Evolutionary conservation across 2,329 filamentous ascomycete genomes (phyloP).

Genomic region (Pseudopithomyces maydicus): DNA sequence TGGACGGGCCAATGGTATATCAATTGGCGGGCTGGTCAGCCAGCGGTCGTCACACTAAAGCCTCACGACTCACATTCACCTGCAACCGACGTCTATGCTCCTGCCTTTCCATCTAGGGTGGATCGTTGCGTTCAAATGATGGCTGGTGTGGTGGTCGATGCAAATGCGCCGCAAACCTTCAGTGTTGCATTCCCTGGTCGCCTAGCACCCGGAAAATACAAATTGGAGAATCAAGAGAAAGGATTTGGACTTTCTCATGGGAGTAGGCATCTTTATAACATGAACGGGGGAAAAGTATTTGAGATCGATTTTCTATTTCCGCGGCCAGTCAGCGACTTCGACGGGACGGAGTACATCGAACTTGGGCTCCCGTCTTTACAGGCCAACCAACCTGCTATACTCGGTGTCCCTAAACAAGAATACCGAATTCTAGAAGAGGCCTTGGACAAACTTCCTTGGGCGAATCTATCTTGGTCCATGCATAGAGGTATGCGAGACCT

Average conservation of each 20-base stretch:
- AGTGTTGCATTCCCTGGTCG: not conserved
- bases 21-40: not conserved
- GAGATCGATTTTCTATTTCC: not conserved
- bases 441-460: not conserved
- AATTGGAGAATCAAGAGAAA: not conserved
- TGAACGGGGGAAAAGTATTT: not conserved
- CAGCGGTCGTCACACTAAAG: not conserved
- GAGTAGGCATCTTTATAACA: not conserved
- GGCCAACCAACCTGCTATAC: too few species aligned
- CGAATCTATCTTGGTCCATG: not conserved
- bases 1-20: not conserved
- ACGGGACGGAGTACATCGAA: too few species aligned
- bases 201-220: not conserved
- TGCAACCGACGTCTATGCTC: not conserved
- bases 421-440: not conserved
- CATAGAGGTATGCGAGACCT: not conserved
- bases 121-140: not conserved
- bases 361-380: not conserved
- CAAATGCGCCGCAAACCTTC: not conserved
- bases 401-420: too few species aligned
- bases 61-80: not conserved
- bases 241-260: not conserved
- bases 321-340: not conserved
- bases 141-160: not conserved
- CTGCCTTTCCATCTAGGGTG: not conserved